A percentile compares a stretch with the other conserved stretches of the same genome.
Evolutionary conservation across 192 early-diverging fungal genomes (phyloP).

Genomic region (Coemansia pectinata): DNA sequence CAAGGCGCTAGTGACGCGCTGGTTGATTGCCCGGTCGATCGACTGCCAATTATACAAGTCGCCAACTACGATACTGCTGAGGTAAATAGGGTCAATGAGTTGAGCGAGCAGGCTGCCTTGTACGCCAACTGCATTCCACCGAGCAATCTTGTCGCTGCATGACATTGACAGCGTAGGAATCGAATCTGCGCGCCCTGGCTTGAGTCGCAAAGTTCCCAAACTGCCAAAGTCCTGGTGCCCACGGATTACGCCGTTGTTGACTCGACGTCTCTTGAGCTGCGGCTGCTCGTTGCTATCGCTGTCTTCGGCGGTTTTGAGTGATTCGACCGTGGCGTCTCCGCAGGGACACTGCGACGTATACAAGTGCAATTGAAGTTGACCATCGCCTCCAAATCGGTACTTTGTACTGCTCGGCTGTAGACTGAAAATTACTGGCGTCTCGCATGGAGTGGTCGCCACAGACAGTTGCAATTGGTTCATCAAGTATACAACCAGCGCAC

Average conservation of each 20-base stretch:
- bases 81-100: constrained; percentile 69
- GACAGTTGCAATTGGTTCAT: constrained; percentile 8
- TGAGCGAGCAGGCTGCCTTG: constrained; percentile 68
- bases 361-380: constrained; percentile 17
- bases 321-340: constrained; percentile 33
- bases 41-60: constrained; percentile 66
- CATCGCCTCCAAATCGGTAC: not conserved
- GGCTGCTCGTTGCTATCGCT: not conserved
- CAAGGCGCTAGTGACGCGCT: constrained; percentile 27
- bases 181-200: constrained; percentile 51
- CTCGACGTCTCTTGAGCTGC: constrained; percentile 17
- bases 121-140: constrained; percentile 83
- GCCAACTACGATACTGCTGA: constrained; percentile 64
- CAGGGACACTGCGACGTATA: constrained; percentile 50
- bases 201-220: constrained; percentile 20
- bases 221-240: constrained; percentile 17
- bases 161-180: constrained; percentile 53
- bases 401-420: not conserved
- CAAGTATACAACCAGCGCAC: constrained; percentile 70
- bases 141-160: constrained; percentile 87
- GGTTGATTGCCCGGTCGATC: constrained; percentile 67
- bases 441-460: not conserved
- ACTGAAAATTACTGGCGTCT: not conserved
- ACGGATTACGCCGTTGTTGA: constrained; percentile 2
- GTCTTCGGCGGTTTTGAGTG: not conserved